Conservation (phyloP, 768 basidiomycete species). For the Mycena capillaripes region DNA sequence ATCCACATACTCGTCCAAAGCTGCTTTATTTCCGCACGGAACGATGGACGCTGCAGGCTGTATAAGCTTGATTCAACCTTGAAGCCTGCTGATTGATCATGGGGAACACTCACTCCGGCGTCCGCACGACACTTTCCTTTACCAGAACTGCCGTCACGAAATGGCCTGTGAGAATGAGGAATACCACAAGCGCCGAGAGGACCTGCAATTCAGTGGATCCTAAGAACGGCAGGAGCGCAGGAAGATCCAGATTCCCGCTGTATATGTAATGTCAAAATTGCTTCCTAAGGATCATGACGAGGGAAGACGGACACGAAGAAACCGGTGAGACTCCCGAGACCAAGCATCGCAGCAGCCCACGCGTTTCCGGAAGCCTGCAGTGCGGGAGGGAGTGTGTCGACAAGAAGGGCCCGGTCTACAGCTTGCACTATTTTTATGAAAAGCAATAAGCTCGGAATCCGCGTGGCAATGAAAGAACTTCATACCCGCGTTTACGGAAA, state of each 20-base stretch:
- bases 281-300: not conserved
- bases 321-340: slow-evolving; percentile 86
- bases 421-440: slow-evolving; percentile 73
- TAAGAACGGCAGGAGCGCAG: slow-evolving; percentile 76
- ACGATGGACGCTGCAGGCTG: slow-evolving; percentile 48
- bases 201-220: slow-evolving; percentile 87
- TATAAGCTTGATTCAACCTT: too few relatives aligned
- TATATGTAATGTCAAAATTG: not conserved
- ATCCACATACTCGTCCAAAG: slow-evolving; percentile 81
- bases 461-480: not conserved
- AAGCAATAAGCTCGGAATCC: too few relatives aligned
- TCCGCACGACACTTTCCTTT: slow-evolving; percentile 81
- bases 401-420: slow-evolving; percentile 90
- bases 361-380: slow-evolving; percentile 91
- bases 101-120: slow-evolving; percentile 25
- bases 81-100: slow-evolving; percentile 3
- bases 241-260: slow-evolving; percentile 88
- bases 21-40: slow-evolving; percentile 64
- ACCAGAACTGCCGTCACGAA: slow-evolving; percentile 69
- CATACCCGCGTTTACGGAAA: slow-evolving; percentile 63
- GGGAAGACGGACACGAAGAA: slow-evolving; percentile 84
- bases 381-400: slow-evolving; percentile 83
- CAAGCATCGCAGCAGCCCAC: slow-evolving; percentile 96
- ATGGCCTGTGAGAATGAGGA: slow-evolving; percentile 78
- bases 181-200: slow-evolving; percentile 79